phyloP scores from a whole-genome alignment of 345 rosid species.

The Melaleuca quinquenervia region DNA sequence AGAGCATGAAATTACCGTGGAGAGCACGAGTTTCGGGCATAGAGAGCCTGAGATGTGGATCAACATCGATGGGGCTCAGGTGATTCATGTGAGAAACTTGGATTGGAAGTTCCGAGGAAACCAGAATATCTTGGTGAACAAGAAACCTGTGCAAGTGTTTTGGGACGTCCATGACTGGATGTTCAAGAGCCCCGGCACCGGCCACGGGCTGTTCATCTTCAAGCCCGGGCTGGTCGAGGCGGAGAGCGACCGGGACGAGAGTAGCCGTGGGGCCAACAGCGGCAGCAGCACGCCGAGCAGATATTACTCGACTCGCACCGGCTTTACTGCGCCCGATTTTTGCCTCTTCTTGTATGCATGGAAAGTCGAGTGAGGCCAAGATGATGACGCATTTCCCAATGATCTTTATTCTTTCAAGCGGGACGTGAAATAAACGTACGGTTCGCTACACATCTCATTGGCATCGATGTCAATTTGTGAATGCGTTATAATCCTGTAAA shows the following conservation, averaged over 20 bases:
- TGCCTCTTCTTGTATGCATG: conserved; percentile 83
- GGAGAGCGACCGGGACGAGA: conserved; percentile 46
- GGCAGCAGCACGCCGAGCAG: conserved; percentile 49
- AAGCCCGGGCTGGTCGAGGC: conserved; percentile 52
- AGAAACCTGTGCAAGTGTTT: conserved; percentile 60
- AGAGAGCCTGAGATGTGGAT: conserved; percentile 93
- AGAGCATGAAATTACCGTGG: conserved; percentile 79
- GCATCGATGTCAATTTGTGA: neutral
- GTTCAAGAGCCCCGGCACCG: conserved; percentile 46
- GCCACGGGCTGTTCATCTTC: conserved; percentile 76
- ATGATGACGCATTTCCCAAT: conserved; percentile 16
- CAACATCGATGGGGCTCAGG: conserved; percentile 69
- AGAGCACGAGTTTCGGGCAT: conserved; percentile 45
- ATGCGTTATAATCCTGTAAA: neutral
- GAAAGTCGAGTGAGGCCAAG: conserved; percentile 52
- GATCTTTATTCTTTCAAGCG: neutral
- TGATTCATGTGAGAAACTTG: conserved; percentile 68
- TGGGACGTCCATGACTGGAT: conserved; percentile 99
- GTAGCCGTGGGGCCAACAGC: conserved; percentile 36
- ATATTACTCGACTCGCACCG: conserved; percentile 40
- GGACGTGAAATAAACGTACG: neutral
- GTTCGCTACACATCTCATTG: neutral
- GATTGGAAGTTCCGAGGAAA: conserved; percentile 98
- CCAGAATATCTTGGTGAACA: conserved; percentile 70
- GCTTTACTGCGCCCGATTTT: conserved; percentile 38